These are phyloP conservation scores for Neurospora tetrasperma DNA, from an alignment of 495 filamentous ascomycete species.

Conservation along the genomic window DNA sequence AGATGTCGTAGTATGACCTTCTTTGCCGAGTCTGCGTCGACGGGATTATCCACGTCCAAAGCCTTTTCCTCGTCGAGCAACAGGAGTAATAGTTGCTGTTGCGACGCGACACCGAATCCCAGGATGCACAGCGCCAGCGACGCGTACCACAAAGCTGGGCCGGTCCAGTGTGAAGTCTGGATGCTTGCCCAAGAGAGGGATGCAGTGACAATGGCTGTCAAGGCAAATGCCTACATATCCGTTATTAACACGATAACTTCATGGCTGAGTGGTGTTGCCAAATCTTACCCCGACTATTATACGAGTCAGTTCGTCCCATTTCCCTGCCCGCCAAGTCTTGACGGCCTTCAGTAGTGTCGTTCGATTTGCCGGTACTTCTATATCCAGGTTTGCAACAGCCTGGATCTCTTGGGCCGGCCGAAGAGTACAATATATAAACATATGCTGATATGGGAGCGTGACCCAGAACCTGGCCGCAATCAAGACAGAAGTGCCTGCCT, in stretches of 20 bases:
- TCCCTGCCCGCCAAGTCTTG: neutral
- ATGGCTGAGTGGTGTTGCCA: neutral
- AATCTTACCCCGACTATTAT: neutral
- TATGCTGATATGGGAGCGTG: conserved; percentile 3
- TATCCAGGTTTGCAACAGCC: neutral
- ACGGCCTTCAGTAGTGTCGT: neutral
- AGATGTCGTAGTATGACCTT: neutral
- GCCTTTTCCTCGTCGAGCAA: neutral
- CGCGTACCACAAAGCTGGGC: conserved; percentile 4
- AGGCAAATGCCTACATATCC: neutral
- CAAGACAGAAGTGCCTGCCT: neutral
- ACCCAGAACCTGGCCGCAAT: neutral
- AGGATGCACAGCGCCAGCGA: neutral
- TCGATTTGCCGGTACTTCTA: neutral
- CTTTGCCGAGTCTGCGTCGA: neutral
- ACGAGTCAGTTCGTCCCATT: neutral
- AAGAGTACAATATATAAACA: conserved; percentile 4
- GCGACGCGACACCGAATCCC: neutral
- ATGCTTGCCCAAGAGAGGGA: neutral
- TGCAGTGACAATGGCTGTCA: conserved; percentile 4
- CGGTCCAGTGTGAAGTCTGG: neutral
- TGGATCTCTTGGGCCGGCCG: neutral
- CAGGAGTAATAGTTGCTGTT: neutral
- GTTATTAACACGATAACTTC: neutral
- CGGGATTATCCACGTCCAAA: neutral